Percentiles rank a stretch among this genome's conserved stretches.
Evolutionary conservation across 768 basidiomycete species (phyloP).

Genomic region (Lactarius sp.): DNA sequence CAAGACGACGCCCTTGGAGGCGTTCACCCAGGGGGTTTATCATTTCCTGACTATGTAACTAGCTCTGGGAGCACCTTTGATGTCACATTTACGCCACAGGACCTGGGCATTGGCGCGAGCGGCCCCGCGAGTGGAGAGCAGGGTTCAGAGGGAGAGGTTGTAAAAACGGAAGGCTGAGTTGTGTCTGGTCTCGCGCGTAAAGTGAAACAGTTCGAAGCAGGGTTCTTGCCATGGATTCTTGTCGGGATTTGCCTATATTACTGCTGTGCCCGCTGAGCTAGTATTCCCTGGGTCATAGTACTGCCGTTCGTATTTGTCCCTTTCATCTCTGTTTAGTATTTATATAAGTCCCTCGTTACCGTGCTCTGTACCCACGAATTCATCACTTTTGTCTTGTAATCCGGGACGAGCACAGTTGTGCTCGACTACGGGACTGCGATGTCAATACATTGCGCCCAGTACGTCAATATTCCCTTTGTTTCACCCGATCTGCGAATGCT

Average conservation of each 20-base stretch:
- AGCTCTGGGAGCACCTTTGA: conserved; percentile 58
- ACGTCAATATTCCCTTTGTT: not conserved
- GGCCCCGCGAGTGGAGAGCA: conserved; percentile 45
- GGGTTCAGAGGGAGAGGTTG: conserved; percentile 57
- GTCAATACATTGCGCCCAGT: not conserved
- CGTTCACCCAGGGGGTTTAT: conserved; percentile 57
- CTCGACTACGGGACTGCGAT: not conserved
- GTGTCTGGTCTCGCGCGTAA: conserved; percentile 28
- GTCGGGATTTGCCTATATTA: conserved; percentile 22
- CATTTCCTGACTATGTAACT: conserved; percentile 63
- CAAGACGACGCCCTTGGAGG: conserved; percentile 60
- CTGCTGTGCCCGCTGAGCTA: conserved; percentile 18
- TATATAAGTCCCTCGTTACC: conserved; percentile 26
- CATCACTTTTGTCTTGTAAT: conserved; percentile 23
- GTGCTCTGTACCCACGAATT: conserved; percentile 36
- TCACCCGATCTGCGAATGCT: not conserved
- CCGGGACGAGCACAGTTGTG: not conserved
- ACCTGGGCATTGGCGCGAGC: conserved; percentile 53
- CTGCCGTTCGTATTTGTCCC: conserved; percentile 36
- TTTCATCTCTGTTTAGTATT: conserved; percentile 35
- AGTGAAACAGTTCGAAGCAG: conserved; percentile 4
- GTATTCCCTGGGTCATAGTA: conserved; percentile 21
- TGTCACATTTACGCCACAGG: conserved; percentile 63
- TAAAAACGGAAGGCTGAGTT: conserved; percentile 57
- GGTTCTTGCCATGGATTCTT: conserved; percentile 18